phyloP scores from a whole-genome alignment of 164 flowering plant genomes.

The Vitis rupestris region DNA sequence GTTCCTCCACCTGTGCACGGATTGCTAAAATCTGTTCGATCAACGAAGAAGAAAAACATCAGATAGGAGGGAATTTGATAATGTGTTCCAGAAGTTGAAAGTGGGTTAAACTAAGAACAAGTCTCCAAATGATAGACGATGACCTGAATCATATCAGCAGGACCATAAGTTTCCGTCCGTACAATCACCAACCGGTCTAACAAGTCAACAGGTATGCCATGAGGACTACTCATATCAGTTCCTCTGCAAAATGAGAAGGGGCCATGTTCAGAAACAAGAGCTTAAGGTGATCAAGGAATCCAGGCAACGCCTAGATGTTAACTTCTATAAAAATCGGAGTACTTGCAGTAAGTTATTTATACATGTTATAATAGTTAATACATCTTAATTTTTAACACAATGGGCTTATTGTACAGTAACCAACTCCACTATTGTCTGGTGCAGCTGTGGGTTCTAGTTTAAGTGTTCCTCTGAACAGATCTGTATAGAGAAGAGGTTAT shows the following conservation, averaged over 20 bases:
- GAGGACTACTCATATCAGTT: constrained; percentile 90
- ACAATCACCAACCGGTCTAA: constrained; percentile 85
- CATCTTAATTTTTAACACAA: too few relatives aligned
- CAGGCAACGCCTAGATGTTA: too few relatives aligned
- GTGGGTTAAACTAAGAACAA: not conserved
- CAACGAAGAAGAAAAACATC: constrained; percentile 6
- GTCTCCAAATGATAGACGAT: not conserved
- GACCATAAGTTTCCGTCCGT: constrained; percentile 81
- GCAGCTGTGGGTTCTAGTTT: too few relatives aligned
- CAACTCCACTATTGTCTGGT: too few relatives aligned
- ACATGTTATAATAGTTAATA: too few relatives aligned
- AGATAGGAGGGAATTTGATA: not conserved
- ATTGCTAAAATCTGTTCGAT: constrained; percentile 77
- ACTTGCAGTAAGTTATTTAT: too few relatives aligned
- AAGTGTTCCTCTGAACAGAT: too few relatives aligned
- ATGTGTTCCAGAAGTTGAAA: not conserved
- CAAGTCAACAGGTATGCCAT: constrained; percentile 96
- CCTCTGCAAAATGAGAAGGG: constrained; percentile 55
- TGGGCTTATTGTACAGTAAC: too few relatives aligned
- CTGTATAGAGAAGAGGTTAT: too few relatives aligned
- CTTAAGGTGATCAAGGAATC: too few relatives aligned
- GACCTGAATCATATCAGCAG: constrained; percentile 97
- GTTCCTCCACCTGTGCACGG: constrained; percentile 89
- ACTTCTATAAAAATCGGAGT: too few relatives aligned
- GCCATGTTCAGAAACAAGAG: not conserved